phyloP scores from a whole-genome alignment of 179 eudicot genomes.

The Spinacia oleracea region DNA sequence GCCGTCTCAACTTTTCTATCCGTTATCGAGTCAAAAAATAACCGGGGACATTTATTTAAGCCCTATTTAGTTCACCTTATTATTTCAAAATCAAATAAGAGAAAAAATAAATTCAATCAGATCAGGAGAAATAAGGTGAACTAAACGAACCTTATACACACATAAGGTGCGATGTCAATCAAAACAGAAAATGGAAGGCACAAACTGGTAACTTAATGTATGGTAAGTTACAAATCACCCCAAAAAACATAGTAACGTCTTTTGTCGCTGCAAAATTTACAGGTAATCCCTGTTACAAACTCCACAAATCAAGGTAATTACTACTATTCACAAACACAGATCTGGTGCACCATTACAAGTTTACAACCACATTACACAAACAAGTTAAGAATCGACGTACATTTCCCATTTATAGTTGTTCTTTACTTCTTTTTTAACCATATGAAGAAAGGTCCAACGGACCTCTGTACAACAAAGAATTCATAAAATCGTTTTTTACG shows the following conservation, averaged over 20 bases:
- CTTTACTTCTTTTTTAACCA: constrained; percentile 16
- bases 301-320: constrained; percentile 11
- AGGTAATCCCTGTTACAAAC: neutral
- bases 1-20: no score
- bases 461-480: constrained; percentile 34
- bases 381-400: constrained; percentile 3
- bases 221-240: neutral
- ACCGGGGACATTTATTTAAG: no score
- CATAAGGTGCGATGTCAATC: no score
- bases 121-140: no score
- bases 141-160: no score
- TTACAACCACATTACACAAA: constrained; percentile 18
- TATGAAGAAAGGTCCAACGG: constrained; percentile 12
- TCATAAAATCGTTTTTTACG: constrained; percentile 7
- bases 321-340: neutral
- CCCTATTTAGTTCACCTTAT: no score
- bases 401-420: constrained; percentile 19
- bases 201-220: neutral
- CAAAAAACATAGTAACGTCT: neutral
- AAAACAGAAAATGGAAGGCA: no score
- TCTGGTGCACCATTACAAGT: constrained; percentile 4
- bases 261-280: neutral
- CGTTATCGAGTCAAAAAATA: no score
- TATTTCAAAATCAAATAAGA: no score
- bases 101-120: no score